phyloP scores from a whole-genome alignment of 352 stramenopile genomes.

The Phytophthora quininea region DNA sequence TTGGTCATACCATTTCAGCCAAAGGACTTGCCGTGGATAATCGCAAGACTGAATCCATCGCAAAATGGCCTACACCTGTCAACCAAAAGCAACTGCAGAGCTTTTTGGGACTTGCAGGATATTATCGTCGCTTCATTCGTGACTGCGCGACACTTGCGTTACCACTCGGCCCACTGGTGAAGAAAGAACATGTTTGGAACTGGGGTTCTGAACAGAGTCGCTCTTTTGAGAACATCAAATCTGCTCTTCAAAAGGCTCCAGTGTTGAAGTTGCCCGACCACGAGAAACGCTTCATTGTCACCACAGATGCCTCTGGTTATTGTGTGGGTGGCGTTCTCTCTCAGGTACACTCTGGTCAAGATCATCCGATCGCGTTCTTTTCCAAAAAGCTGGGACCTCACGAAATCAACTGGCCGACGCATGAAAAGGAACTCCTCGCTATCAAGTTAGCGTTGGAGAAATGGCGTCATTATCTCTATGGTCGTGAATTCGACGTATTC shows the following conservation, averaged over 20 bases:
- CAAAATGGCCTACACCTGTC: conserved; percentile 6
- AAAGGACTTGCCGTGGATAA: conserved; percentile 27
- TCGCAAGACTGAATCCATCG: conserved; percentile 31
- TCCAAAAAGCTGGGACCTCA: conserved; percentile 15
- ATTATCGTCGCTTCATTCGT: conserved; percentile 38
- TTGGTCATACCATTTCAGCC: conserved; percentile 32
- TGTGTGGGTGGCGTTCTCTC: conserved; percentile 12
- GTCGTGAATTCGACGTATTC: conserved; percentile 9
- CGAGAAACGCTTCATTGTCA: conserved; percentile 31
- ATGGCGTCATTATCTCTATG: conserved; percentile 24
- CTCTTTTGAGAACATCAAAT: conserved; percentile 23
- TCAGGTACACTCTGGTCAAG: conserved; percentile 11
- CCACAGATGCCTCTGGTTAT: conserved; percentile 33
- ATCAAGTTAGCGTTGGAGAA: conserved; percentile 23
- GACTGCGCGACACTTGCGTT: conserved; percentile 24
- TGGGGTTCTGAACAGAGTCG: conserved; percentile 17
- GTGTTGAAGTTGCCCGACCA: conserved; percentile 33
- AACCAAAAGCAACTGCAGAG: conserved; percentile 25
- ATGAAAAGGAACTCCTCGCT: conserved; percentile 24
- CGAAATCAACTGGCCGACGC: conserved; percentile 21
- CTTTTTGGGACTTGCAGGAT: conserved; percentile 33
- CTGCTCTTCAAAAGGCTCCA: conserved; percentile 26
- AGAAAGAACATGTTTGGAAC: conserved; percentile 18
- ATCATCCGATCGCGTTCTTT: conserved; percentile 35
- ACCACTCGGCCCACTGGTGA: conserved; percentile 29